Percentiles rank a stretch among this genome's conserved stretches.
phyloP scores from a whole-genome alignment of 2,329 filamentous ascomycete species.

The Penicillium psychrosexuale region DNA sequence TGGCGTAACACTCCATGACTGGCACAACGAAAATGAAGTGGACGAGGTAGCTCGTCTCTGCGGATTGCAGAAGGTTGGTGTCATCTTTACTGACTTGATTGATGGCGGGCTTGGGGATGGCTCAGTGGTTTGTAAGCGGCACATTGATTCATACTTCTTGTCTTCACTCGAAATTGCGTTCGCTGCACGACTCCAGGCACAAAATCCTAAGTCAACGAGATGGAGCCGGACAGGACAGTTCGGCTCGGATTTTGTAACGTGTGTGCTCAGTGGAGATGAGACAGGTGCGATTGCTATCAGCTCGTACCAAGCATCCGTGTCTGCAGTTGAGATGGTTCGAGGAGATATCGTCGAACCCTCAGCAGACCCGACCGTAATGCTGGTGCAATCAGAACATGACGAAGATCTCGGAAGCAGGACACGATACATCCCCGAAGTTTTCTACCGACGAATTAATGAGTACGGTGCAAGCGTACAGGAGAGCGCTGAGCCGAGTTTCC shows the following conservation, averaged over 20 bases:
- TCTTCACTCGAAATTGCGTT: slow-evolving; percentile 91
- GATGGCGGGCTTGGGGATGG: slow-evolving; percentile 79
- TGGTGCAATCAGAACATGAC: slow-evolving; percentile 89
- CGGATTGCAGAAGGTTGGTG: slow-evolving; percentile 81
- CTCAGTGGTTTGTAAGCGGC: slow-evolving; percentile 87
- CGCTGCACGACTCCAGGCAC: slow-evolving; percentile 80
- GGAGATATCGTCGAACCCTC: slow-evolving; percentile 94
- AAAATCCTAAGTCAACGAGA: slow-evolving; percentile 84
- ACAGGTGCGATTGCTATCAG: slow-evolving; percentile 83
- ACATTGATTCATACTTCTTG: slow-evolving; percentile 91
- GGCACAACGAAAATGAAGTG: slow-evolving; percentile 79
- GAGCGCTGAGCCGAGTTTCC: slow-evolving; percentile 93
- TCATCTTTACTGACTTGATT: slow-evolving; percentile 90
- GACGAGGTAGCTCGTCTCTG: slow-evolving; percentile 78
- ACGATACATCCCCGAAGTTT: slow-evolving; percentile 94
- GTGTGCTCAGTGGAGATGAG: slow-evolving; percentile 89
- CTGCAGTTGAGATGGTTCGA: slow-evolving; percentile 93
- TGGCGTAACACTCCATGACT: slow-evolving; percentile 78
- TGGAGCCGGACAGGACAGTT: slow-evolving; percentile 96
- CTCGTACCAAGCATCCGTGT: slow-evolving; percentile 91
- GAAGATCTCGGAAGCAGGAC: slow-evolving; percentile 65
- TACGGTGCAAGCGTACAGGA: slow-evolving; percentile 95
- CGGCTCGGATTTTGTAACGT: slow-evolving; percentile 96
- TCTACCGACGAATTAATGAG: slow-evolving; percentile 93
- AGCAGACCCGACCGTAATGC: slow-evolving; percentile 87